A percentile compares a stretch with the other conserved stretches of the same genome.
Evolutionary conservation across 257 asterid genomes (phyloP).

Genomic region (Fraxinus americana): DNA sequence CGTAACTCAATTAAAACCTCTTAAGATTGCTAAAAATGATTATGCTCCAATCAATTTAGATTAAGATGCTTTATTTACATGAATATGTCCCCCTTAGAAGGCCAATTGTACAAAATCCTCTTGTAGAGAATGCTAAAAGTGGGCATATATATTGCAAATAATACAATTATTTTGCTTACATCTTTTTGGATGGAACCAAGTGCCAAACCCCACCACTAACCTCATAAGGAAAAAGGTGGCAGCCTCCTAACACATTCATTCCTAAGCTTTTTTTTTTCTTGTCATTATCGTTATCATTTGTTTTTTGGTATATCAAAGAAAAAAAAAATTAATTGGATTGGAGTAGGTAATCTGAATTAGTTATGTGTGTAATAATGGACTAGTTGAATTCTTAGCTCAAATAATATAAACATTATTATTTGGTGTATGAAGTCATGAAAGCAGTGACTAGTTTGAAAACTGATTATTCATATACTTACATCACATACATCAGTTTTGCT

Average conservation of each 20-base stretch:
- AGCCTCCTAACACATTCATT: slow-evolving; percentile 28
- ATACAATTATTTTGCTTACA: not conserved
- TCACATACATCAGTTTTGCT: too few species aligned
- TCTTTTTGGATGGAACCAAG: slow-evolving; percentile 26
- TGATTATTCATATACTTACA: too few species aligned
- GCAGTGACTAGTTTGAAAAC: too few species aligned
- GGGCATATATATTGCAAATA: too few species aligned
- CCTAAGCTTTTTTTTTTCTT: not conserved
- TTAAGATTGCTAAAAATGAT: too few species aligned
- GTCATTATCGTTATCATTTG: not conserved
- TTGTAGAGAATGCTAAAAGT: too few species aligned
- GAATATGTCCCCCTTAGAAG: too few species aligned
- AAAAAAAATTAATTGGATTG: not conserved
- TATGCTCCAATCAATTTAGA: too few species aligned
- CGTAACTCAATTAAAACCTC: too few species aligned
- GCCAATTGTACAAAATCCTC: too few species aligned
- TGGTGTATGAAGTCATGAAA: not conserved
- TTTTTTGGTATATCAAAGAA: not conserved
- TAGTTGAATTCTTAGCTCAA: not conserved
- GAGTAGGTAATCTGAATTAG: not conserved
- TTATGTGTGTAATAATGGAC: not conserved
- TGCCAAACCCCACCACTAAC: slow-evolving; percentile 33
- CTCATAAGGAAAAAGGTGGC: slow-evolving; percentile 40
- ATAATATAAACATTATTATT: not conserved
- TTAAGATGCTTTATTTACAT: too few species aligned